Base-by-base conservation (phyloP, 2,329 filamentous ascomycete species). In the Dryadomyces sulphureus region DNA sequence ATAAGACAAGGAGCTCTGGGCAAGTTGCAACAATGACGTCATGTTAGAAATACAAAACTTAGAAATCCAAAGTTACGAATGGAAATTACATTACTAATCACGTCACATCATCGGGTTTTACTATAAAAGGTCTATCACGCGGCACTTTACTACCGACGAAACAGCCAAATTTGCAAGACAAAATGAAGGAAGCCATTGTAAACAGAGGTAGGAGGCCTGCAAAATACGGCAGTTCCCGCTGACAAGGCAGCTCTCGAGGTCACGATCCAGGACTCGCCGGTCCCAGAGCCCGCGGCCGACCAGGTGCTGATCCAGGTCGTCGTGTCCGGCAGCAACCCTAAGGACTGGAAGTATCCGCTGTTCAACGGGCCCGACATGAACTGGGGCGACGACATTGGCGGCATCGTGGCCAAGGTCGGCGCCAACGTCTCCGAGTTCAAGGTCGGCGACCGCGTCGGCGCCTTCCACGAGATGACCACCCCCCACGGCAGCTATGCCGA, bases 341-440 rank as follows among this genome's bases (percentile, higher is more conserved):
- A 70, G 52, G 67, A 70, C 54, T 67, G 65, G 65, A 66, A 67
- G 48, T 16, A 61, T 0, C 56, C 62, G 2, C 22, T 38, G 16
- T 5, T 4, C 4, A n/a, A 0, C 12, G 41, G 41, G n/a, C 17
- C 6, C n/a, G 2, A 2, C 9, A 30, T 27, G 39, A 75, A 76
- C 59, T 55, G 61, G 17, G 72, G 73, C 45, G 72, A 76, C 47
- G 73, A 77, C 55, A 71, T 76, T 38, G 71, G 72, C 2, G 70
- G 71, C 38, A 62, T 69, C 24, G 66, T 80, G 8, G 65, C 75
- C 52, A 62, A 65, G 48, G 70, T 77, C 20, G 76, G 76, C 19
- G 55, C 62, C 36, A 63, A 70, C 34, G 75, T 79, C 2, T 67
- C 59, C 47, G 75, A 77, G 52, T 79, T 79, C 65, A 69, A 68